Evolutionary conservation across 805 yeast genomes (phyloP).

Genomic region (Kuraishia hungarica): DNA sequence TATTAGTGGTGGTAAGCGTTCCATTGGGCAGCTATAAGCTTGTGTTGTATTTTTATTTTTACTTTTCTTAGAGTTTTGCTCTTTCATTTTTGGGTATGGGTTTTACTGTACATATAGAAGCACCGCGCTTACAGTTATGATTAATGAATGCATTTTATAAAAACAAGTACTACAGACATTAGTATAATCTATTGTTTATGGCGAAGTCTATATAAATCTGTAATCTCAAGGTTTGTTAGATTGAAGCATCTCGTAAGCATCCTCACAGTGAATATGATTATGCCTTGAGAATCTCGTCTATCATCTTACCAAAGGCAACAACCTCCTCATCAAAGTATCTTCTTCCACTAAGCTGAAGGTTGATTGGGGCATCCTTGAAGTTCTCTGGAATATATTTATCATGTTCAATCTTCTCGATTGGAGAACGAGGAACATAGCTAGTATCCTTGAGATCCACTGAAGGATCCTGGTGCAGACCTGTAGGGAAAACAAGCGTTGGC

Average conservation of each 20-base stretch:
- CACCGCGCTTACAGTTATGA: neutral
- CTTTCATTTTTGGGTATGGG: neutral
- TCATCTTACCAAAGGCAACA: slow-evolving; percentile 31
- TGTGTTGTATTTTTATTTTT: neutral
- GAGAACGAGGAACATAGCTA: slow-evolving; percentile 10
- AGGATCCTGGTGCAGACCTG: slow-evolving; percentile 41
- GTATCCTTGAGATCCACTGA: slow-evolving; percentile 12
- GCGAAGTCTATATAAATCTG: no score
- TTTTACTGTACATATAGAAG: neutral
- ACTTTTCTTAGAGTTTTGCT: neutral
- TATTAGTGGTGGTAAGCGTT: neutral
- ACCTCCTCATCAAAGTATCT: slow-evolving; percentile 51
- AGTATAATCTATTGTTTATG: no score
- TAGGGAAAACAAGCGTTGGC: slow-evolving; percentile 53
- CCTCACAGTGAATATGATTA: slow-evolving; percentile 5
- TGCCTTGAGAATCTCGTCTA: slow-evolving; percentile 15
- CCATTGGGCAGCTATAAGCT: no score
- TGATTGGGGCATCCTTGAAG: slow-evolving; percentile 46
- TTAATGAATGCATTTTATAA: neutral
- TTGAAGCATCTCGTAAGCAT: neutral
- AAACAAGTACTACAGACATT: no score
- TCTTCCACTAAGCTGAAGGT: slow-evolving; percentile 43
- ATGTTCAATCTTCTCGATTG: slow-evolving; percentile 37
- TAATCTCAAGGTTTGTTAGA: no score
- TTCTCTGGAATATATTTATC: slow-evolving; percentile 36